Base-by-base conservation (phyloP, 768 basidiomycete species). In the Kwoniella botswanensis region DNA sequence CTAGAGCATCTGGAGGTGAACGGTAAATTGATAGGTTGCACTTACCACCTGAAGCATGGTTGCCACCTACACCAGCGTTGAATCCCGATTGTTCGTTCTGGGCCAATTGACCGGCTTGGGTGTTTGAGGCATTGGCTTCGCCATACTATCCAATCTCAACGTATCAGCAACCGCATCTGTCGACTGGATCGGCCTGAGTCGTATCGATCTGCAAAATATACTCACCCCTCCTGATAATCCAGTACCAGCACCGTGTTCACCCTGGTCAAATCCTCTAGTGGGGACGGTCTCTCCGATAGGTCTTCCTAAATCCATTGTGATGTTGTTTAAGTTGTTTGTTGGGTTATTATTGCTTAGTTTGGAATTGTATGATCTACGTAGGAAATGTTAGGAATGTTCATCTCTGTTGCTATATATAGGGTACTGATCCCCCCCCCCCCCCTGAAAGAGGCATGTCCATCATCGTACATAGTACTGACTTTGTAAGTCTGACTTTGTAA, bases 141-240 rank as follows among this genome's bases (percentile, higher is more conserved):
- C 71, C 62, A 55, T 74, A 67, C 70, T 74, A 35, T 22, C 21
- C 35, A 44, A 13, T 22, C 18, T 0, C 17, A 17, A 26, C 21
- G 1, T 18, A 44, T 42, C 7, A 44, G 17, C 26, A 44, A 41
- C 21, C 21, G 42, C 22, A 29, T 35, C 35, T 41, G 21, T 58
- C 22, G 2, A 12, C 21, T 58, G 7, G 29, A 67, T 54, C 35
- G 6, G 2, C 0, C 1, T 41, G 21, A 17, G 29, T 0, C 4
- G 35, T 41, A 52, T 3, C 44, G 26, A 22, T 17, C 9, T 13
- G 17, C 4, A 35, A 5, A 35, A 35, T 5, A 35, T 35, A 75
- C 76, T 74, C 53, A 78, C 79, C 0, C 79, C 77, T 9, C 79
- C 79, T 22, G 75, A 71, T n/a, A 76, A 59, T 29, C 79, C 79